phyloP scores from a whole-genome alignment of 352 stramenopile species.

The Aphanomyces stellatus region DNA sequence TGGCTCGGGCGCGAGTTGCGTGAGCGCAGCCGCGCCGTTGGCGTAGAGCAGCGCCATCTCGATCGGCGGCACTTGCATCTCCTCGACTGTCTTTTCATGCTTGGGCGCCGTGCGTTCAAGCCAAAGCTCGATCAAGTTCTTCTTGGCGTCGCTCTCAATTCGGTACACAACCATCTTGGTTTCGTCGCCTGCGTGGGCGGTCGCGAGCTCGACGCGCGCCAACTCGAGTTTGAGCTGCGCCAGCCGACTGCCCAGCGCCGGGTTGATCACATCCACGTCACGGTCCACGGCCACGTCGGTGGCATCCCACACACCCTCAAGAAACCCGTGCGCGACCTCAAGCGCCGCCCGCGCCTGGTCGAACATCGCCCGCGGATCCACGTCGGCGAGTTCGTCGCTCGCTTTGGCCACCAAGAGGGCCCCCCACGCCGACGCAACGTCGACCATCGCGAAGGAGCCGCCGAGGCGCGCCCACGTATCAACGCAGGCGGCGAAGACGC shows the following conservation, averaged over 20 bases:
- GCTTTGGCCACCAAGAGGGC: neutral
- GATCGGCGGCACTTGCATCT: slow-evolving; percentile 12
- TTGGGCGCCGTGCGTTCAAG: slow-evolving; percentile 35
- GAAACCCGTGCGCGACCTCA: neutral
- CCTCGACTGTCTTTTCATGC: slow-evolving; percentile 1
- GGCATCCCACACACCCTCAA: neutral
- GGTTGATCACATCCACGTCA: neutral
- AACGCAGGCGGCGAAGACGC: neutral
- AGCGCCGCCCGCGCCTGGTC: neutral
- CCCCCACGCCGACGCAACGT: neutral
- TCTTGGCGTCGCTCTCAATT: slow-evolving; percentile 34
- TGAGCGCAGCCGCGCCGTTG: neutral
- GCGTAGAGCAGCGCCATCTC: slow-evolving; percentile 14
- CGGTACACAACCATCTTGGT: slow-evolving; percentile 9
- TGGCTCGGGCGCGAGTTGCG: neutral
- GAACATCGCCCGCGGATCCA: no score
- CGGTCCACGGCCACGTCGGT: neutral
- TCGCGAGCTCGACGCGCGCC: neutral
- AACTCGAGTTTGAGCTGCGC: neutral
- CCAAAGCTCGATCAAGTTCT: slow-evolving; percentile 62
- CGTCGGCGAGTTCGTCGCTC: neutral
- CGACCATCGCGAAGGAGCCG: slow-evolving; percentile 2
- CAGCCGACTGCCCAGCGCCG: neutral
- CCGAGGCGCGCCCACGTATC: neutral
- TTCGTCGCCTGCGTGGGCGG: neutral